Conservation (phyloP, 129 eudicot genomes). For the Silybum marianum region DNA sequence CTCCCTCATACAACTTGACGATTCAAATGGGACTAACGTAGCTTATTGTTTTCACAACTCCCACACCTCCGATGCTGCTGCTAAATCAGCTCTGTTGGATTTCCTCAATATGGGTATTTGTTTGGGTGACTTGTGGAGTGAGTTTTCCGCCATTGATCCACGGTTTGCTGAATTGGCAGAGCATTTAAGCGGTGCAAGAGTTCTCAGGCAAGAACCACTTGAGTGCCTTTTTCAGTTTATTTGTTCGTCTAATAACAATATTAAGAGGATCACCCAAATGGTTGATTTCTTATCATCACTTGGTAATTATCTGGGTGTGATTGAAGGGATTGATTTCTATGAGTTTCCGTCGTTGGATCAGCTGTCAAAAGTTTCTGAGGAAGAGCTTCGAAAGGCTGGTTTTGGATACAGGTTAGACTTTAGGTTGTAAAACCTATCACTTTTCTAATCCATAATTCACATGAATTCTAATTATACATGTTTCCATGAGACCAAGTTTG, state of each 20-base stretch:
- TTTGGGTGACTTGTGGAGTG: constrained; percentile 69
- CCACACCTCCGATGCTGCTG: constrained; percentile 18
- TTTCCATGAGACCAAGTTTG: too few species aligned
- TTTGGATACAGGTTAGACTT: constrained; percentile 84
- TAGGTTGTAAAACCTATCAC: not conserved
- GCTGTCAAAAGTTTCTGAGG: constrained; percentile 62
- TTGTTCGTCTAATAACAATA: constrained; percentile 86
- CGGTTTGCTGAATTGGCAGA: constrained; percentile 71
- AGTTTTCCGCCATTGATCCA: constrained; percentile 58
- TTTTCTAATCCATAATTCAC: not conserved
- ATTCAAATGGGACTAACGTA: constrained; percentile 42
- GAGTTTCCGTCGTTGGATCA: constrained; percentile 72
- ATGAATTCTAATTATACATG: not conserved
- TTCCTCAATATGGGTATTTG: constrained; percentile 76
- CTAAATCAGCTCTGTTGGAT: constrained; percentile 53
- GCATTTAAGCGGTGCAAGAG: constrained; percentile 82
- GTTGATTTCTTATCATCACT: constrained; percentile 75
- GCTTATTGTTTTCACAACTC: constrained; percentile 50
- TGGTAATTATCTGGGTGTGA: constrained; percentile 64
- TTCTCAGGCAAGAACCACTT: constrained; percentile 86
- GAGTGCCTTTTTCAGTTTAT: constrained; percentile 89
- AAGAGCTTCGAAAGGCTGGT: constrained; percentile 83
- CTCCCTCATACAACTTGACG: constrained; percentile 63
- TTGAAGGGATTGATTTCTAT: constrained; percentile 68
- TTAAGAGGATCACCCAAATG: constrained; percentile 83